Conservation (phyloP, 1,284 basidiomycete species). For the Microbotryomycetes sp. region DNA sequence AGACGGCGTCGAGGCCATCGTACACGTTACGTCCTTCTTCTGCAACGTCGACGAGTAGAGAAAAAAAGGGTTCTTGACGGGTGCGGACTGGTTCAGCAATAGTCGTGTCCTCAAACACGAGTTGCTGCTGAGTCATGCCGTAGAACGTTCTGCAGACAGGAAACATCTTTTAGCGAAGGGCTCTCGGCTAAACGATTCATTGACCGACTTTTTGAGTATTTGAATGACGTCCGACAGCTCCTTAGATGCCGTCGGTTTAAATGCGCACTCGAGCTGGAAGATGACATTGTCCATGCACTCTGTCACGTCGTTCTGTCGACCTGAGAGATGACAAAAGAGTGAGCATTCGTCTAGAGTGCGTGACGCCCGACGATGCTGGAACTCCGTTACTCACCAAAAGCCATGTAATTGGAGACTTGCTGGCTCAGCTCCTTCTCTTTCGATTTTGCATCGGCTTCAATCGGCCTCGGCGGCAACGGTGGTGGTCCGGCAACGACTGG, state of each 20-base stretch:
- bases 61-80: slow-evolving; percentile 78
- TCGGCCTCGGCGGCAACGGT: background rate
- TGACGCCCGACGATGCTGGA: background rate
- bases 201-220: slow-evolving; percentile 30
- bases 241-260: slow-evolving; percentile 51
- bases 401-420: slow-evolving; percentile 52
- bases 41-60: slow-evolving; percentile 81
- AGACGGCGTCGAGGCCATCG: slow-evolving; percentile 87
- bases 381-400: slow-evolving; percentile 74
- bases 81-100: slow-evolving; percentile 19
- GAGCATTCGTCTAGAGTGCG: background rate
- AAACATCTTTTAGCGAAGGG: background rate
- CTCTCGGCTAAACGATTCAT: slow-evolving; percentile 22
- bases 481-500: slow-evolving; percentile 3
- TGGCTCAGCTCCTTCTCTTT: background rate
- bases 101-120: slow-evolving; percentile 13
- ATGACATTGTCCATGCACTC: slow-evolving; percentile 99
- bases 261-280: slow-evolving; percentile 92
- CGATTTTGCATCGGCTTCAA: background rate
- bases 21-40: slow-evolving; percentile 81
- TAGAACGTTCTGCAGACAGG: slow-evolving; percentile 19
- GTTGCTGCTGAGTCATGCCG: slow-evolving; percentile 20
- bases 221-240: background rate
- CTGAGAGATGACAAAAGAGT: background rate
- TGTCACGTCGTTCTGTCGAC: slow-evolving; percentile 82